Conservation (phyloP, 495 filamentous ascomycete genomes). For the Chaetomium cochliodes region DNA sequence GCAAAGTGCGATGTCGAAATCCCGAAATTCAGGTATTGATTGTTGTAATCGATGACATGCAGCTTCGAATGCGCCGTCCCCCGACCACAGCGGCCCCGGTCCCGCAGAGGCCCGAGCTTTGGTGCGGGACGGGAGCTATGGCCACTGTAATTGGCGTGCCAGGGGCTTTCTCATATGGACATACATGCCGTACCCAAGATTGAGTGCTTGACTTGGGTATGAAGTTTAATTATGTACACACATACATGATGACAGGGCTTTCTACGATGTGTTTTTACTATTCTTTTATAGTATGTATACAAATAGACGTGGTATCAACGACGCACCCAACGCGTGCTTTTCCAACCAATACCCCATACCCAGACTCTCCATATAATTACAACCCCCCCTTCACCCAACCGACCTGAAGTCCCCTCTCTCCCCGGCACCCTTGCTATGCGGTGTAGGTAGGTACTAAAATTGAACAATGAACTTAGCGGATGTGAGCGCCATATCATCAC, state of each 20-base stretch:
- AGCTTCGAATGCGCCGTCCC: not conserved
- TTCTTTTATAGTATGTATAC: not conserved
- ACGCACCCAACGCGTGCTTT: not conserved
- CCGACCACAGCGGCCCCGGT: not conserved
- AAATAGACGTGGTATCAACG: constrained; percentile 8
- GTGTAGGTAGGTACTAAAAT: not conserved
- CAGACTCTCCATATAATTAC: not conserved
- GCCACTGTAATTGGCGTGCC: constrained; percentile 21
- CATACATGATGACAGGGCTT: too few relatives aligned
- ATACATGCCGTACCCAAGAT: too few relatives aligned
- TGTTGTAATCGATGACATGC: constrained; percentile 1
- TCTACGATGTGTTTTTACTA: not conserved
- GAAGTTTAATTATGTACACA: too few relatives aligned
- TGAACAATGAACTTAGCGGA: not conserved
- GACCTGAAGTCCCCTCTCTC: not conserved
- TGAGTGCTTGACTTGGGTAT: too few relatives aligned
- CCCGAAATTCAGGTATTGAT: not conserved
- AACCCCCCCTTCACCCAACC: not conserved
- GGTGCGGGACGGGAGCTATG: constrained; percentile 4
- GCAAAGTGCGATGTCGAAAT: not conserved
- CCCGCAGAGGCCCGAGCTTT: constrained; percentile 14
- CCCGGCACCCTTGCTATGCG: not conserved
- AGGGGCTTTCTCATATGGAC: too few relatives aligned
- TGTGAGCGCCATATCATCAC: not conserved
- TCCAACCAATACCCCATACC: not conserved